Percentiles rank a stretch among this genome's conserved stretches.
These are phyloP conservation scores for Brassica napus DNA, from an alignment of 345 rosid genomes.

Conservation along the genomic window DNA sequence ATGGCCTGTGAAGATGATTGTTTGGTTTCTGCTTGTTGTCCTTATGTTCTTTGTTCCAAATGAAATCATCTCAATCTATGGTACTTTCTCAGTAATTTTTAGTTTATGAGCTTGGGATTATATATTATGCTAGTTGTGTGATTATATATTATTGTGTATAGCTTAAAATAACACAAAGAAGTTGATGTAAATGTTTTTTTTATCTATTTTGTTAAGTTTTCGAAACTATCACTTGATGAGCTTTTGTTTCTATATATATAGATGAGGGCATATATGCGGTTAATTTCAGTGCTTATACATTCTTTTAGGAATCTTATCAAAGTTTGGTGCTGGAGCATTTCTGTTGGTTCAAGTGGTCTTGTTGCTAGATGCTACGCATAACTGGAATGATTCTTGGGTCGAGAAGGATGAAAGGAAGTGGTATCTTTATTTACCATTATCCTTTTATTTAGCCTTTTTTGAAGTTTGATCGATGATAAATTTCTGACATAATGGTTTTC, in stretches of 20 bases:
- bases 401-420: slow-evolving; percentile 95
- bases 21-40: slow-evolving; percentile 76
- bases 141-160: neutral
- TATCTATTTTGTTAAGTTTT: neutral
- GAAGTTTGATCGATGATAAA: neutral
- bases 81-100: slow-evolving; percentile 32
- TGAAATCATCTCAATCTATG: slow-evolving; percentile 51
- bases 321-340: slow-evolving; percentile 97
- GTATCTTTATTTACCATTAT: slow-evolving; percentile 40
- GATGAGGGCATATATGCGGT: neutral
- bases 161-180: neutral
- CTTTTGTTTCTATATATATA: neutral
- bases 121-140: neutral
- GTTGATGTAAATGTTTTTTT: neutral
- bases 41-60: slow-evolving; percentile 94
- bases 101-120: slow-evolving; percentile 1
- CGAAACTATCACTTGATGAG: neutral
- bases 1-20: slow-evolving; percentile 84
- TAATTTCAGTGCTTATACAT: neutral
- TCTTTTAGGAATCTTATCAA: slow-evolving; percentile 70
- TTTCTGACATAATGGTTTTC: neutral
- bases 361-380: slow-evolving; percentile 78
- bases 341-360: slow-evolving; percentile 90
- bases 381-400: slow-evolving; percentile 98
- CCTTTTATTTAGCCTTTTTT: neutral